Percentiles rank a stretch among this genome's conserved stretches.
These are phyloP conservation scores for Eucalyptus marginata DNA, from an alignment of 345 rosid genomes.

Conservation along the genomic window DNA sequence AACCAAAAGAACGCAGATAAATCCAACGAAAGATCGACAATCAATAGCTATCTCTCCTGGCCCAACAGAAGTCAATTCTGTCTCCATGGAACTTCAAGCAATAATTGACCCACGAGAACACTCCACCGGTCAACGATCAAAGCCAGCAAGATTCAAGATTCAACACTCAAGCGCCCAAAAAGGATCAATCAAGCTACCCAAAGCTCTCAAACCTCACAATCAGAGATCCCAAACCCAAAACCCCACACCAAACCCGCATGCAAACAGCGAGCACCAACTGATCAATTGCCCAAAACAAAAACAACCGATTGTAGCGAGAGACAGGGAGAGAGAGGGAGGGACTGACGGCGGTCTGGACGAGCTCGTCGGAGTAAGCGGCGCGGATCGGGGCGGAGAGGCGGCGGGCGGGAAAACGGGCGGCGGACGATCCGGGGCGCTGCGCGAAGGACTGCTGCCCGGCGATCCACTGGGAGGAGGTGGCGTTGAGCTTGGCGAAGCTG, in stretches of 20 bases:
- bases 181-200: neutral
- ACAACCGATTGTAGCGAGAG: neutral
- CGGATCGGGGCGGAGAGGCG: slow-evolving; percentile 72
- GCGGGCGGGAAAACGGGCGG: slow-evolving; percentile 16
- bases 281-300: neutral
- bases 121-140: neutral
- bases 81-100: neutral
- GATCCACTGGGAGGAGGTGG: slow-evolving; percentile 63
- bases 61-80: neutral
- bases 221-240: neutral
- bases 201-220: neutral
- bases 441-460: slow-evolving; percentile 51
- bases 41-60: neutral
- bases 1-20: neutral
- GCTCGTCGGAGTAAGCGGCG: slow-evolving; percentile 70
- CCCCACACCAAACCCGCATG: neutral
- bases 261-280: neutral
- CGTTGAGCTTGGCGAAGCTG: slow-evolving; percentile 55
- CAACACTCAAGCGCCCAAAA: neutral
- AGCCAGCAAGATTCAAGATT: neutral
- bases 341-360: slow-evolving; percentile 86
- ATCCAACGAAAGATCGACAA: neutral
- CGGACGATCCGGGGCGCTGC: slow-evolving; percentile 18
- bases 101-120: neutral
- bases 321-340: neutral